Conservation (phyloP, 2,329 filamentous ascomycete species). For the Talaromyces islandicus region DNA sequence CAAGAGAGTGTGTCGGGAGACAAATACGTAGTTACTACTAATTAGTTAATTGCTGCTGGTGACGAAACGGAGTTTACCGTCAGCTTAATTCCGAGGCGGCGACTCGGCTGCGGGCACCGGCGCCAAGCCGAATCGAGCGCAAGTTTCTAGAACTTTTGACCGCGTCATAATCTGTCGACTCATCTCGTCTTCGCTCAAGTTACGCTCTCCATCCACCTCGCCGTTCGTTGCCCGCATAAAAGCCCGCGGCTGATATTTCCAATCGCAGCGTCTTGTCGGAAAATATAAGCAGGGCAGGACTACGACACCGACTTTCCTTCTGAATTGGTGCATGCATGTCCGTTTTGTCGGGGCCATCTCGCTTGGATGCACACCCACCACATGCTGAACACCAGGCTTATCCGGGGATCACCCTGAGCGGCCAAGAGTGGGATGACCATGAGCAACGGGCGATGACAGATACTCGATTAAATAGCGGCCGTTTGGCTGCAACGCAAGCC, state of each 20-base stretch:
- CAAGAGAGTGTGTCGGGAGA: not conserved
- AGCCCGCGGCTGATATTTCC: not conserved
- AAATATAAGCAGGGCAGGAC: not conserved
- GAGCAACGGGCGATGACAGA: slow-evolving; percentile 28
- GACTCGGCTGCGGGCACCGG: not conserved
- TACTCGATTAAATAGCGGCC: slow-evolving; percentile 19
- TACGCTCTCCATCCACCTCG: not conserved
- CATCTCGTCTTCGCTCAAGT: not conserved
- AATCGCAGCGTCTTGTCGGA: not conserved
- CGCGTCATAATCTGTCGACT: not conserved
- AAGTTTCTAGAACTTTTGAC: not conserved
- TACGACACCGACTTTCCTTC: not conserved
- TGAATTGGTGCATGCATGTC: slow-evolving; percentile 20
- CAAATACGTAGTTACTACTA: no score
- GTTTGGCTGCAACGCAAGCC: slow-evolving; percentile 14
- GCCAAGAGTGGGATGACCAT: slow-evolving; percentile 24
- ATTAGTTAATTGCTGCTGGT: not conserved
- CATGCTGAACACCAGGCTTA: not conserved
- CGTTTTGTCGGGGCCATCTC: slow-evolving; percentile 14
- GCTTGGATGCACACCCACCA: slow-evolving; percentile 19
- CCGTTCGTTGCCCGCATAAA: not conserved
- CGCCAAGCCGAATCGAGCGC: not conserved
- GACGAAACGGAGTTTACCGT: not conserved
- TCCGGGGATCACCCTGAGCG: not conserved
- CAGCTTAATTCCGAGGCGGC: not conserved